These are phyloP conservation scores for Saccharomyces pastorianus DNA, from an alignment of 1,139 yeast species.

Conservation along the genomic window DNA sequence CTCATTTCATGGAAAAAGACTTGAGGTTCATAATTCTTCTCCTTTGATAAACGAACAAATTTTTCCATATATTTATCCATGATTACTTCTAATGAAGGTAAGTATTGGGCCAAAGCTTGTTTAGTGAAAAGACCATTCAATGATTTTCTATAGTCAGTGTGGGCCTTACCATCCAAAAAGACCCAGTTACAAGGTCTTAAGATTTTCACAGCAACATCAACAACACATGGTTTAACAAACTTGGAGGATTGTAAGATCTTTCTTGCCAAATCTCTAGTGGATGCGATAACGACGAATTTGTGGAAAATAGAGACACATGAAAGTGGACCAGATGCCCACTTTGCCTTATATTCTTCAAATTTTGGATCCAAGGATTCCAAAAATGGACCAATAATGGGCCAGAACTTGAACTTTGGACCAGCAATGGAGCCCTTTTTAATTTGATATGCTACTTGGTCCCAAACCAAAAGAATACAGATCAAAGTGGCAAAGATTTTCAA, in stretches of 20 bases:
- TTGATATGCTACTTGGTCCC: slow-evolving; percentile 77
- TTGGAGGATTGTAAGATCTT: slow-evolving; percentile 79
- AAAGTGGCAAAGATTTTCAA: slow-evolving; percentile 46
- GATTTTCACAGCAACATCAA: slow-evolving; percentile 89
- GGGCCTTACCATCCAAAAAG: slow-evolving; percentile 90
- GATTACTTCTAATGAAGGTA: slow-evolving; percentile 74
- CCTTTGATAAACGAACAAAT: slow-evolving; percentile 51
- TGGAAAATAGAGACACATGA: slow-evolving; percentile 96
- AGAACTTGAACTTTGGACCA: slow-evolving; percentile 77
- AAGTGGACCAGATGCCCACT: slow-evolving; percentile 91
- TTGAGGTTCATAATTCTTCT: slow-evolving; percentile 44
- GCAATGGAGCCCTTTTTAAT: slow-evolving; percentile 77
- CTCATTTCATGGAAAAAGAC: slow-evolving; percentile 89
- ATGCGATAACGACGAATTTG: slow-evolving; percentile 92
- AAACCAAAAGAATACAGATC: slow-evolving; percentile 47
- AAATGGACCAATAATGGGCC: slow-evolving; percentile 96
- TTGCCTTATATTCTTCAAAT: slow-evolving; percentile 83
- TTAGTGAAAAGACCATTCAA: slow-evolving; percentile 83
- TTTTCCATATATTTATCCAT: slow-evolving; percentile 72
- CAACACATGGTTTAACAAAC: slow-evolving; percentile 93
- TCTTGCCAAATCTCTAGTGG: slow-evolving; percentile 82
- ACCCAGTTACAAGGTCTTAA: slow-evolving; percentile 96
- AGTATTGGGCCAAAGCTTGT: slow-evolving; percentile 71
- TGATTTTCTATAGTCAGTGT: slow-evolving; percentile 84
- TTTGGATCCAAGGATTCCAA: slow-evolving; percentile 93